These are phyloP conservation scores for Verticillium dahliae DNA, from an alignment of 2,329 filamentous ascomycete species.

Conservation along the genomic window DNA sequence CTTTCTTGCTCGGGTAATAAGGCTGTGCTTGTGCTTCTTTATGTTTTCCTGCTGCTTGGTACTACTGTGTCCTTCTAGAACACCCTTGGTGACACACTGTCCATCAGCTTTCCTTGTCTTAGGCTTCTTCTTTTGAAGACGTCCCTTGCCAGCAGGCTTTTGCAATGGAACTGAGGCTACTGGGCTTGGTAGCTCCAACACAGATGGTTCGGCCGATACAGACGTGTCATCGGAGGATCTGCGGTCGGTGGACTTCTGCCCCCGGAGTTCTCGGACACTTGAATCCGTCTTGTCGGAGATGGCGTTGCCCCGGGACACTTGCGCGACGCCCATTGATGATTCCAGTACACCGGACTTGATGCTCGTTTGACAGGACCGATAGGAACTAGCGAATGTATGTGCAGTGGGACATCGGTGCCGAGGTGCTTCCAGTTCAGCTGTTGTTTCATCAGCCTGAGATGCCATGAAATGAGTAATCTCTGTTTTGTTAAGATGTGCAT, in stretches of 20 bases:
- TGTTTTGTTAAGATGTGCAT: too few relatives aligned
- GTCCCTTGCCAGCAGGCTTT: not conserved
- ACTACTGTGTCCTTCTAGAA: not conserved
- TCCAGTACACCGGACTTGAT: not conserved
- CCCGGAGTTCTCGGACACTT: not conserved
- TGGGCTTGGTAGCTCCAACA: not conserved
- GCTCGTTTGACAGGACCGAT: not conserved
- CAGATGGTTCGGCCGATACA: not conserved
- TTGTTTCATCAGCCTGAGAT: not conserved
- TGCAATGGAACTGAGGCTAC: not conserved
- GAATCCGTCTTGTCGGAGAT: not conserved
- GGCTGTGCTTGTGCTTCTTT: not conserved
- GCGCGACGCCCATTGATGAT: not conserved
- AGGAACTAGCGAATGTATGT: not conserved
- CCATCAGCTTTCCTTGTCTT: not conserved
- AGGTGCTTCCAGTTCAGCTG: not conserved
- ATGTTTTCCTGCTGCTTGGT: not conserved
- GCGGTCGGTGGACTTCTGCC: not conserved
- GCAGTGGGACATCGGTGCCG: not conserved
- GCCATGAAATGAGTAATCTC: too few relatives aligned
- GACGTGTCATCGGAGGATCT: not conserved
- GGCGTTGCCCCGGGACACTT: not conserved
- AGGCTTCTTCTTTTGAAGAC: not conserved
- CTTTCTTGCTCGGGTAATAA: not conserved
- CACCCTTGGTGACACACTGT: not conserved